Base-by-base conservation (phyloP, 169 alveolate genomes). In the Plasmodium vinckei region DNA sequence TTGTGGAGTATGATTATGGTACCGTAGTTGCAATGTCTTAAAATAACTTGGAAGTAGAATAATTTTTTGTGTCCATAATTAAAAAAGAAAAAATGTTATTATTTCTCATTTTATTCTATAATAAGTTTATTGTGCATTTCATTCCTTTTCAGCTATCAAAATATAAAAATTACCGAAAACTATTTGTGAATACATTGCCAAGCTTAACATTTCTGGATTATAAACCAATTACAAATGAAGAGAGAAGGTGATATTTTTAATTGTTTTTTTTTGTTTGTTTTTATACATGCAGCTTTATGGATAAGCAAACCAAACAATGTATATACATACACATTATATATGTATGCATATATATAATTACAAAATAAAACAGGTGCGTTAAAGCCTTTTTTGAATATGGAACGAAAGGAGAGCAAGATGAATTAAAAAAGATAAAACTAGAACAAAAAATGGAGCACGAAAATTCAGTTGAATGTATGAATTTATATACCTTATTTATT, bases 321-420 rank as follows among this genome's bases (percentile, higher is more conserved):
- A 51, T 15, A 13, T 51, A 15, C 21, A 15, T 21, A 51, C 19
- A 9, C 5, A 15, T 51, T 13, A 67, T 56, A 56, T 56, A 64
- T 53, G 61, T 69, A 44, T 47, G 17, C 61, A 56, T 64, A 46
- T 39, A 56, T 17, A 61, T 64, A 10, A 44, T 49, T 49, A 73
- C 19, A 73, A 25, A 21, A 10, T 23, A 15, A 19, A 2, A 47
- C 73, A 79, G 89, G 70, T 79, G 89, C 19, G 82, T 79, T 42
- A 63, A 79, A 56, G 89, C 89, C 51, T 79, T 79, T 79, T 79
- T 79, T 54, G 82, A 39, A 33, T 70, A 79, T 3, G 89, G 89
- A n/a, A 15, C 39, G 4, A 21, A 2, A 64, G 59, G 49, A 53
- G 89, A 79, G 54, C 79, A 65, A 49, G 89, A 46, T 44, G 89